Conservation (phyloP, 768 basidiomycete species). For the Kwoniella dendrophila region DNA sequence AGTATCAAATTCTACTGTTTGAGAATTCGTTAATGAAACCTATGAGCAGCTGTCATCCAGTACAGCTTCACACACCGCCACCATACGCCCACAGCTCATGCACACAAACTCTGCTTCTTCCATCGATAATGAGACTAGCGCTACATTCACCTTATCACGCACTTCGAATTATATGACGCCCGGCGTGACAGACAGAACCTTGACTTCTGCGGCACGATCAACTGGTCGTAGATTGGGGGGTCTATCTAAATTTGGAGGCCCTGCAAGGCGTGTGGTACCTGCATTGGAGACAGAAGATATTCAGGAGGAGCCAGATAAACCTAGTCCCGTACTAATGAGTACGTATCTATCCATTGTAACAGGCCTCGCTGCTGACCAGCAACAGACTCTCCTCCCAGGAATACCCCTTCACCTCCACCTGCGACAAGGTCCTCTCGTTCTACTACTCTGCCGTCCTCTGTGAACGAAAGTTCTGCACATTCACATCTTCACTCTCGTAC, state of each 20-base stretch:
- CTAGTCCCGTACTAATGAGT: constrained; percentile 24
- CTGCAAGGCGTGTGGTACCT: constrained; percentile 40
- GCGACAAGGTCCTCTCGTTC: background rate
- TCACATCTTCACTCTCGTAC: background rate
- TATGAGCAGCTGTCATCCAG: constrained; percentile 31
- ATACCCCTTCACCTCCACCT: constrained; percentile 4
- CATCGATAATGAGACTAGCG: constrained; percentile 12
- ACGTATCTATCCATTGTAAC: background rate
- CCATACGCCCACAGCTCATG: constrained; percentile 29
- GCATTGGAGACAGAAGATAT: constrained; percentile 13
- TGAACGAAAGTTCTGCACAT: background rate
- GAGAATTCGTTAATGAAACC: background rate
- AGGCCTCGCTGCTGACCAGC: background rate
- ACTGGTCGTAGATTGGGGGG: constrained; percentile 42
- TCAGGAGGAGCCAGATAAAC: constrained; percentile 16
- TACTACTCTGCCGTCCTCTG: background rate
- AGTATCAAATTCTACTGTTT: background rate
- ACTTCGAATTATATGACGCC: constrained; percentile 37
- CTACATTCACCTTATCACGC: background rate
- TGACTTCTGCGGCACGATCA: constrained; percentile 31
- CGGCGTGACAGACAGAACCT: constrained; percentile 37
- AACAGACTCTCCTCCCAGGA: background rate
- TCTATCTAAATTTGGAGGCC: constrained; percentile 48
- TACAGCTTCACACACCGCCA: constrained; percentile 33
- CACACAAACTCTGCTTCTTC: constrained; percentile 38